Base-by-base conservation (phyloP, 805 yeast species). In the Barnettozyma siamensis region DNA sequence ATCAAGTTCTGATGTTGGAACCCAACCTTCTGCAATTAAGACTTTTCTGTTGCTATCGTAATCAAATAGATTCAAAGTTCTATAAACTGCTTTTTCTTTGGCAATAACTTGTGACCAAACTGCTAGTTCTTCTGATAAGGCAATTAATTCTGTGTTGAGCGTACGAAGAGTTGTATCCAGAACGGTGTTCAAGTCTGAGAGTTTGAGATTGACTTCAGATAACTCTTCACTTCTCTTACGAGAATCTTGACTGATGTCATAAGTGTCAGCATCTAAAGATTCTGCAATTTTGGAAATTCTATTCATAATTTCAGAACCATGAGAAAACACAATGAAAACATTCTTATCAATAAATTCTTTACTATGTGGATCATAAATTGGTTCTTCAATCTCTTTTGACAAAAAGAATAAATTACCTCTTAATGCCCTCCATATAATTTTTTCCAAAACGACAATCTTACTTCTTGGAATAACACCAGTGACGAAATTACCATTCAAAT, bases 11-110 rank as follows among this genome's bases (percentile, higher is more conserved):
- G 76, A 78, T 19, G 81, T 72, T 33, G 99, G 98, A 27, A 88
- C 70, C 99, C 99, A 93, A 28, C 98, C 99, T 67, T 93, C 99
- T 17, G 95, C 96, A 41, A 91, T 78, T 48, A 93, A 70, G 29
- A 33, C 83, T 69, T 55, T 78, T 87, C 65, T 88, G 93, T 64
- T 86, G 80, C 58, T 64, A 58, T 84, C 93, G 57, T 76, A 81
- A 51, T 82, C 80, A 52, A 85, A 84, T 44, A 84, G 83, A 63
- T 91, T 88, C 69, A 93, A 72, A 1, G 87, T 75, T 40, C 81
- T 74, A 63, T 83, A 89, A 19, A 89, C 81, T 10, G 91, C 84
- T 62, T 87, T 87, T 63, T 93, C 99, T 59, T 87, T 78, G 37
- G 79, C 76, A 27, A 81, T 67, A 28, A 71, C 64, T 17, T 73